Conservation (phyloP, 1,284 basidiomycete genomes). For the Paramarasmius palmivorus region DNA sequence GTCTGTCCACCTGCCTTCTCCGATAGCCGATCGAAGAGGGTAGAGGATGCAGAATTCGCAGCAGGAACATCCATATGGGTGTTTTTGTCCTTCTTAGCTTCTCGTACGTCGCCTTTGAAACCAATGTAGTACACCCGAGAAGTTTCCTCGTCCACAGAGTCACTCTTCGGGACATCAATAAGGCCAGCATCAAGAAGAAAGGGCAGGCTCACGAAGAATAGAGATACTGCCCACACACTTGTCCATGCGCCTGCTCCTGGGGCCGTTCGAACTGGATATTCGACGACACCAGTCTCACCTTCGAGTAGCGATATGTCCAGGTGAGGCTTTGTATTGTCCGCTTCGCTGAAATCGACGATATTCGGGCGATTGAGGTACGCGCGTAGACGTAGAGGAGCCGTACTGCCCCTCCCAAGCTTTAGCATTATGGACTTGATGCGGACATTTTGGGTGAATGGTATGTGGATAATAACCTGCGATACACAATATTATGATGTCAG, state of each 20-base stretch:
- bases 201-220: constrained; percentile 70
- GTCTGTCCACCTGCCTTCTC: constrained; percentile 58
- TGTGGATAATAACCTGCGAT: constrained; percentile 72
- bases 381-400: constrained; percentile 63
- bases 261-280: constrained; percentile 76
- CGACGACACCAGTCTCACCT: constrained; percentile 63
- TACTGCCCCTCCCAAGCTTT: constrained; percentile 75
- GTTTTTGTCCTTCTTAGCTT: constrained; percentile 56
- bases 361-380: constrained; percentile 70
- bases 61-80: constrained; percentile 71
- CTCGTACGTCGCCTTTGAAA: constrained; percentile 73
- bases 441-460: constrained; percentile 79
- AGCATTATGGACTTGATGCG: constrained; percentile 70
- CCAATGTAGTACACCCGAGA: constrained; percentile 77
- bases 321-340: constrained; percentile 65
- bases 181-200: constrained; percentile 1
- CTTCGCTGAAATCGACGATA: constrained; percentile 76
- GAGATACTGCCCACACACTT: constrained; percentile 68
- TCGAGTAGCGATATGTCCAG: constrained; percentile 71
- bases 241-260: constrained; percentile 49
- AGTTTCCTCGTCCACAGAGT: constrained; percentile 61
- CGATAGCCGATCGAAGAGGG: constrained; percentile 58
- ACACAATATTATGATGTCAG: constrained; percentile 4
- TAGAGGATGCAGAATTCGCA: constrained; percentile 67
- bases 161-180: constrained; percentile 43